A percentile compares a stretch with the other conserved stretches of the same genome.
Evolutionary conservation across 345 rosid species (phyloP).

Genomic region (Populus alba): DNA sequence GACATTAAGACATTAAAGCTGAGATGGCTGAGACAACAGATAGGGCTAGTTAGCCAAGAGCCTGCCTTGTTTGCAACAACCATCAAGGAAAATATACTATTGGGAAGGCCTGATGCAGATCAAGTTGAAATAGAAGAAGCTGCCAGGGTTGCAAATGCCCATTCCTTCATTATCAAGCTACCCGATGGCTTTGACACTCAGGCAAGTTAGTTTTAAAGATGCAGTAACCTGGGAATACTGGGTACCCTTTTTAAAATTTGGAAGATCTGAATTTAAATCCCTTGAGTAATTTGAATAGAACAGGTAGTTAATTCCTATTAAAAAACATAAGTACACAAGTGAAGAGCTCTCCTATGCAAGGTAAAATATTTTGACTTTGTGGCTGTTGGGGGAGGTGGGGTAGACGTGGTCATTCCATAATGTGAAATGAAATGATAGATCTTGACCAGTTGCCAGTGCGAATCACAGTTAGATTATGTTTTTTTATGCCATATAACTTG

Average conservation of each 20-base stretch:
- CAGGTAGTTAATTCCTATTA: neutral
- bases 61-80: slow-evolving; percentile 92
- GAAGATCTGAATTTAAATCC: slow-evolving; percentile 7
- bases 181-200: slow-evolving; percentile 94
- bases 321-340: neutral
- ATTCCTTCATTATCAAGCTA: slow-evolving; percentile 87
- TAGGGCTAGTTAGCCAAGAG: slow-evolving; percentile 98
- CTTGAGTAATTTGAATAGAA: neutral
- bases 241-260: neutral
- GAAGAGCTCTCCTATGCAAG: neutral
- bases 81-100: slow-evolving; percentile 84
- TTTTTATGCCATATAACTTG: slow-evolving; percentile 26
- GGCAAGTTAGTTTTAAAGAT: slow-evolving; percentile 40
- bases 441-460: slow-evolving; percentile 36
- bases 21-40: slow-evolving; percentile 91
- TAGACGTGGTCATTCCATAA: slow-evolving; percentile 30
- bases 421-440: slow-evolving; percentile 42
- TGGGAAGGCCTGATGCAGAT: slow-evolving; percentile 87
- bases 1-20: slow-evolving; percentile 78
- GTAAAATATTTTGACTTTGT: slow-evolving; percentile 28
- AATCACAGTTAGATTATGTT: slow-evolving; percentile 21
- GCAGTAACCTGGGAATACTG: neutral
- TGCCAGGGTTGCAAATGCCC: slow-evolving; percentile 94
- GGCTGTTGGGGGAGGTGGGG: slow-evolving; percentile 44
- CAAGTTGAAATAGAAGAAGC: slow-evolving; percentile 85